Base-by-base conservation (phyloP, 2,329 filamentous ascomycete species). In the Graphilbum sp. region DNA sequence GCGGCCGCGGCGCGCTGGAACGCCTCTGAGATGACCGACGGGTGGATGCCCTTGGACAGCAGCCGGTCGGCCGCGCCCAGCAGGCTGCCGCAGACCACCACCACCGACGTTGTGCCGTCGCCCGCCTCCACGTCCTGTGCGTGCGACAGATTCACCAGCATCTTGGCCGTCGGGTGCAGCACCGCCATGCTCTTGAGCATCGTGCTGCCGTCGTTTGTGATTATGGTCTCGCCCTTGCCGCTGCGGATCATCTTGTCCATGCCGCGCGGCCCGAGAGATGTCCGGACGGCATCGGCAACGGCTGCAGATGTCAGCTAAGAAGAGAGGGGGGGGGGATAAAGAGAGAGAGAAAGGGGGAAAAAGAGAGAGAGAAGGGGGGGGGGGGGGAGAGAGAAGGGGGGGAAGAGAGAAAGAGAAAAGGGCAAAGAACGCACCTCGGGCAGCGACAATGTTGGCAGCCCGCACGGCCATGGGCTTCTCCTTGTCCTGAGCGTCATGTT, bases 181-280 rank as follows among this genome's bases (percentile, higher is more conserved):
- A 98, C 90, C 47, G 84, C 82, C 90, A 98, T 96, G 67, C 88
- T 88, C 66, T 83, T 93, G 55, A 98, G 66, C 88, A 98, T 98
- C 41, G 90, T 98, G 66, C 92, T 93, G 59, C 90, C 90, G 63
- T 98, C 90, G 68, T 98, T 98, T 54, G 90, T 98, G 64, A 98
- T 98, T 59, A 96, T 90, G 41, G 87, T 95, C 61, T 93, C 84
- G 63, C 88, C 90, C 65, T 85, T 94, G 57, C 86, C 83, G 43
- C 81, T 92, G 68, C 92, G 82, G 52, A 98, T 96, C 87, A 95
- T 95, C 69, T 95, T 95, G 67, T 95, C 87, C 87, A 95, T 95
- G 56, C 90, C 90, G 61, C 90, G 78, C 48, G 90, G 90, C 47
- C 90, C 90, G 49, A 98, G 71, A 45, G 90, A 96, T 21, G 88